Base-by-base conservation (phyloP, 345 rosid species). In the Viola odorata region DNA sequence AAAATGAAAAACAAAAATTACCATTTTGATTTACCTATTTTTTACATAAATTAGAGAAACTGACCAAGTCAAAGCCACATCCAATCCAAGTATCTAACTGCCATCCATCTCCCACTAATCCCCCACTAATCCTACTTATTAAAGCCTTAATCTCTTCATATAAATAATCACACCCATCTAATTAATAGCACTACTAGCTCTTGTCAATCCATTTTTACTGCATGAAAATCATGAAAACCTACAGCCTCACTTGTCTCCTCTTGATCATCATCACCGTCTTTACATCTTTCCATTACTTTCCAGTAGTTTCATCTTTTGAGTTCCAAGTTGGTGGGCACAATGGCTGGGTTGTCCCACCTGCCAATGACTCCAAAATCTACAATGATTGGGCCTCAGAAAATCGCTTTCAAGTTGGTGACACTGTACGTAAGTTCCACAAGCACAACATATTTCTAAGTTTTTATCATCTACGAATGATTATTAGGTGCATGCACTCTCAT, bases 331-430 rank as follows among this genome's bases (percentile, higher is more conserved):
- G 86, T 6, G 98, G 81, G 7, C 69, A 71, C 4, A 62, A 78
- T 57, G 95, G 95, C 6, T 91, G 98, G 98, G 58, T 54, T 58
- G 79, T 84, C 16, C 97, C 85, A 53, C 78, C 77, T 13, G 44
- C 79, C 5, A 75, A 73, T 47, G 79, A 68, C 69, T 65, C 74
- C 70, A 68, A 45, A 50, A 3, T 73, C 60, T 91, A 79, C 80
- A 91, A 91, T 67, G 57, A 78, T 32, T 91, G 96, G 96, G 96
- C 96, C 12, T 84, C 96, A 10, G 55, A 70, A 6, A 82, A 88
- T 64, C 84, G 96, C 59, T 88, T 91, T 73, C 77, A 77, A 69
- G 70, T 81, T 53, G 75, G 75, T 3, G 98, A 91, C 57, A 67
- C 84, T 9, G 16, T 85, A 60, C 84, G 95, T 84, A 80, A 73